Base-by-base conservation (phyloP, 495 filamentous ascomycete genomes). In the Trypethelium eluteriae region DNA sequence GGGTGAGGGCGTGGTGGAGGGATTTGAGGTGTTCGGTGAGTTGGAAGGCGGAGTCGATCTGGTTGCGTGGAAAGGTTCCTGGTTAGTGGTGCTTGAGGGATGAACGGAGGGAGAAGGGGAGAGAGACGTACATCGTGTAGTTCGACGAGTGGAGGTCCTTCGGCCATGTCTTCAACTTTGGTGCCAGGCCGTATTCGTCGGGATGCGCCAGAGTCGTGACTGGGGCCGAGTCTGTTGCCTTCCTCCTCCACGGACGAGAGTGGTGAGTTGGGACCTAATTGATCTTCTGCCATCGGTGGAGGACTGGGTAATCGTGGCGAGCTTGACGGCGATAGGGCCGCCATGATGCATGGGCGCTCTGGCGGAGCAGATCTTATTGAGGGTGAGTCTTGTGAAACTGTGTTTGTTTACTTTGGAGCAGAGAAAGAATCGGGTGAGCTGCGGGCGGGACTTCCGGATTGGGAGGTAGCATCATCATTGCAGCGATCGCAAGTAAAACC, bases 11-110 rank as follows among this genome's bases (percentile, higher is more conserved):
- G 75, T 90, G 84, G 78, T 96, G 89, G 11, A 98, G 85, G 14
- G 95, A 89, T 77, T 93, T 92, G 61, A 98, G 86, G 74, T 98
- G 95, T 79, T 98, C 94, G 76, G 96, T 94, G n/a, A 97, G 87
- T 76, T 96, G 94, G 74, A 98, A 98, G 64, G 94, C 89, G 10
- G 92, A 96, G 74, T 98, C 92, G 74, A 98, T 77, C 74, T 78
- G 59, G 18, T 25, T 25, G 32, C 14, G 16, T 35, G 35, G 36
- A 38, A 25, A 59, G 57, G 16, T 16, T 38, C 35, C 11, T 32
- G 64, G 34, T 59, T 50, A 50, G 46, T 59, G 9, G 18, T 47
- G 36, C 1, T 67, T 18, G 41, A 36, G 38, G 35, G 53, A 49
- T 62, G 14, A 53, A 10, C 4, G 9, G 35, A 88, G 85, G 93